Conservation (phyloP, 1,139 yeast species). For the Suhomyces bokatorum region DNA sequence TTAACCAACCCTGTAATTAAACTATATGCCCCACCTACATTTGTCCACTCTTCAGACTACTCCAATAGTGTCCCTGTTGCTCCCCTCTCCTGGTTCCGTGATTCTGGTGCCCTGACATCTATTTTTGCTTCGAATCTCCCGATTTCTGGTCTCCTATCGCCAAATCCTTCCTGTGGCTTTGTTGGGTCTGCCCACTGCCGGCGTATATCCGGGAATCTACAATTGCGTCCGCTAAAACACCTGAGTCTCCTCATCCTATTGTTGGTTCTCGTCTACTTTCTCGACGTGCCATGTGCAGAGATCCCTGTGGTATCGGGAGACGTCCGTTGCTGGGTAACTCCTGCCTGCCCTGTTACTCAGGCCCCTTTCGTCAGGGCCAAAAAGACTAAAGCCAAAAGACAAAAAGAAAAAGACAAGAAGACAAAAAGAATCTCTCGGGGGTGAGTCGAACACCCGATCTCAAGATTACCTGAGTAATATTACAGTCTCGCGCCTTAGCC, state of each 20-base stretch:
- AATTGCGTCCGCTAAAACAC: background rate
- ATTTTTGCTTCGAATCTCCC: background rate
- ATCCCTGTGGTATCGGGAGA: background rate
- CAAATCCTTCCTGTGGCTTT: background rate
- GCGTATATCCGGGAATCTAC: background rate
- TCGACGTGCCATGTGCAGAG: background rate
- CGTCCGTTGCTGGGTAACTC: background rate
- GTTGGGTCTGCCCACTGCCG: background rate
- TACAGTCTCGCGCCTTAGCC: constrained; percentile 85
- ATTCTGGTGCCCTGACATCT: too few species aligned
- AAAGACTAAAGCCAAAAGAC: too few species aligned
- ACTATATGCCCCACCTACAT: too few species aligned
- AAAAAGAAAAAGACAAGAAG: constrained; percentile 20
- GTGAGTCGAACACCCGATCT: constrained; percentile 87
- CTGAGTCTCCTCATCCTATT: background rate
- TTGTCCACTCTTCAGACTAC: too few species aligned
- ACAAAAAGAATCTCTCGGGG: constrained; percentile 67
- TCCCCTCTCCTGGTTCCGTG: too few species aligned
- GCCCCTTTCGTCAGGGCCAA: too few species aligned
- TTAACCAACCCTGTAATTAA: too few species aligned
- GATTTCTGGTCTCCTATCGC: background rate
- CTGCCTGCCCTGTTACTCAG: background rate
- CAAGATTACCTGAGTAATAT: constrained; percentile 56
- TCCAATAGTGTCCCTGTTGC: too few species aligned
- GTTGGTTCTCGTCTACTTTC: background rate